Evolutionary conservation across 305 asterid genomes (phyloP).

Genomic region (Stenogyne calaminthoides): DNA sequence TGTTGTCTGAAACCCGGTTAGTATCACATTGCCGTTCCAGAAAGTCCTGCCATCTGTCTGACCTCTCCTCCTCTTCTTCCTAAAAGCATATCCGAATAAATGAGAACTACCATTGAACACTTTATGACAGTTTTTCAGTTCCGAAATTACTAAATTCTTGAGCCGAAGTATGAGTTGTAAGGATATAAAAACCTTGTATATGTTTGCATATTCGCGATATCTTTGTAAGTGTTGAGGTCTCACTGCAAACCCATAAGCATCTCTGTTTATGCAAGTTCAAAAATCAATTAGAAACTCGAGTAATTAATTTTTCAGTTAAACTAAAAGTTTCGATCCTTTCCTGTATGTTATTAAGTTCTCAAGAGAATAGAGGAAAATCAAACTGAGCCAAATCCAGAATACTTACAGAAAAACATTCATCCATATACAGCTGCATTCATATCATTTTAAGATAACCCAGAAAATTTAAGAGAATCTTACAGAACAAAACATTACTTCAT

Average conservation of each 20-base stretch:
- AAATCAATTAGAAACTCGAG: conserved; percentile 17
- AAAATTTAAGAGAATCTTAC: not conserved
- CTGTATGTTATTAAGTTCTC: not conserved
- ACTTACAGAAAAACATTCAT: conserved; percentile 3
- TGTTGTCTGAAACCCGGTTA: conserved; percentile 42
- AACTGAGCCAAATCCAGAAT: conserved; percentile 4
- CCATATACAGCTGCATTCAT: conserved; percentile 23
- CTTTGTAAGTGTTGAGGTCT: conserved; percentile 94
- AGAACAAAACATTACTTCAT: not conserved
- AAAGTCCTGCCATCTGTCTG: conserved; percentile 82
- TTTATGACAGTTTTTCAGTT: conserved; percentile 3
- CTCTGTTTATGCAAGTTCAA: conserved; percentile 56
- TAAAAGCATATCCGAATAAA: conserved; percentile 34
- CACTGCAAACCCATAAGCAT: conserved; percentile 93
- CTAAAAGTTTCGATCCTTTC: conserved; percentile 10
- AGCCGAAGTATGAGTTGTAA: conserved; percentile 21
- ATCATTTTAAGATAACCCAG: not conserved
- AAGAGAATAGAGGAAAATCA: not conserved
- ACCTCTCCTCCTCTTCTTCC: conserved; percentile 98
- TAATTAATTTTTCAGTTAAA: conserved; percentile 7
- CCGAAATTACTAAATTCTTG: not conserved
- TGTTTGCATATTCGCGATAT: conserved; percentile 83
- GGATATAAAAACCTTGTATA: conserved; percentile 66
- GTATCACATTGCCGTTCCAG: conserved; percentile 58
- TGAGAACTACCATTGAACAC: not conserved